Percentiles rank a stretch among this genome's conserved stretches.
Evolutionary conservation across 2,329 filamentous ascomycete genomes (phyloP).

Genomic region (Thielaviopsis cerberus): DNA sequence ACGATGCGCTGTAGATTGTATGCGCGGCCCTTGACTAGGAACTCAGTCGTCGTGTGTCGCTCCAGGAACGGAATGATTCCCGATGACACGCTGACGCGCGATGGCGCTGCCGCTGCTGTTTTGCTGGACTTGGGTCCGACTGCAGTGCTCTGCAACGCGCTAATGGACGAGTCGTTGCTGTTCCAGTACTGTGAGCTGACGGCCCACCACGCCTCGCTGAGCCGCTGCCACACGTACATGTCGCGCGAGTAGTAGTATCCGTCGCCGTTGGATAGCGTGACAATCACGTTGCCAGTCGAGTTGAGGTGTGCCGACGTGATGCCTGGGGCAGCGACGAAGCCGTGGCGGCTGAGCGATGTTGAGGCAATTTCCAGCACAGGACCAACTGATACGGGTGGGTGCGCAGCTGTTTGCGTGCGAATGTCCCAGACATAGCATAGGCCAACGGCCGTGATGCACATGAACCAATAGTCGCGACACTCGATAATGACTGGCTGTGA

Average conservation of each 20-base stretch:
- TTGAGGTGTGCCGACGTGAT: conserved; percentile 86
- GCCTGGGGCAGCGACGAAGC: conserved; percentile 56
- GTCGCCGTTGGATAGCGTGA: conserved; percentile 88
- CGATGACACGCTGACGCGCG: conserved; percentile 50
- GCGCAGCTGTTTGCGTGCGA: conserved; percentile 61
- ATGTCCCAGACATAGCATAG: conserved; percentile 90
- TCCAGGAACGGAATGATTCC: conserved; percentile 88
- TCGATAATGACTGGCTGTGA: conserved; percentile 88
- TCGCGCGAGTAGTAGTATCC: conserved; percentile 74
- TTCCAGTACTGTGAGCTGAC: conserved; percentile 99
- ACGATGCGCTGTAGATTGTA: conserved; percentile 83
- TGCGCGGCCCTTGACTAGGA: conserved; percentile 74
- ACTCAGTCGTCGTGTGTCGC: conserved; percentile 84
- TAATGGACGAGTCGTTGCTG: conserved; percentile 76
- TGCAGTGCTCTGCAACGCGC: conserved; percentile 56
- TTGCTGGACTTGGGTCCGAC: conserved; percentile 31
- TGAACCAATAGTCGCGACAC: conserved; percentile 70
- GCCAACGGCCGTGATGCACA: conserved; percentile 76
- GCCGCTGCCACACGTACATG: conserved; percentile 81
- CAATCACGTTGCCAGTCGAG: conserved; percentile 63
- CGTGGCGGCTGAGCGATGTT: conserved; percentile 58
- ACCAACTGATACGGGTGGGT: conserved; percentile 74
- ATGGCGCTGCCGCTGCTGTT: conserved; percentile 27
- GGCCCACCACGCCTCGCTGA: conserved; percentile 97
- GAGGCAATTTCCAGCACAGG: conserved; percentile 77